Conservation (phyloP, 1,139 yeast genomes). For the Casaregolazyma suthepensis region DNA sequence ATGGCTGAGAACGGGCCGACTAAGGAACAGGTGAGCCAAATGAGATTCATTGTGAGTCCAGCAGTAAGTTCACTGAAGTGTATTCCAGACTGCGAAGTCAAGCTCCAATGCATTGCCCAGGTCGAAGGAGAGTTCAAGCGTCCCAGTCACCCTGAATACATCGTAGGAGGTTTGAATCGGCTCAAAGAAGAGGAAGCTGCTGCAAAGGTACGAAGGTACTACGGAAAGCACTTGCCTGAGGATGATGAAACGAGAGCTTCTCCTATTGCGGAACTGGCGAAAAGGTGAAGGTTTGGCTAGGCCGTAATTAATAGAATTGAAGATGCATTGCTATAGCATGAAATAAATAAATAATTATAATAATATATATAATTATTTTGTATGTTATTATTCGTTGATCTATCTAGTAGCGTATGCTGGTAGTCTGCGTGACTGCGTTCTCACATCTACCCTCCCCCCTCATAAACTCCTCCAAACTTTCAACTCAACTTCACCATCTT, state of each 20-base stretch:
- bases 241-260: neutral
- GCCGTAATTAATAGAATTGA: neutral
- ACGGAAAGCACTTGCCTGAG: neutral
- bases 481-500: conserved; percentile 5
- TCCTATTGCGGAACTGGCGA: neutral
- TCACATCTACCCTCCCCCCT: neutral
- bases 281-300: neutral
- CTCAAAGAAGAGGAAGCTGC: neutral
- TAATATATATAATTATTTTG: neutral
- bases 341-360: neutral
- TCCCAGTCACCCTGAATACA: neutral
- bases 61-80: too few species aligned
- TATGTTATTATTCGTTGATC: too few species aligned
- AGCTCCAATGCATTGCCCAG: too few species aligned
- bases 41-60: too few species aligned
- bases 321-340: too few species aligned
- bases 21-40: too few species aligned
- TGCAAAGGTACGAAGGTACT: neutral
- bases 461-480: neutral
- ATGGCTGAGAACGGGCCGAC: too few species aligned
- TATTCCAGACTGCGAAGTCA: too few species aligned
- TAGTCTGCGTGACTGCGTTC: conserved; percentile 1
- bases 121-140: neutral
- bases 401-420: too few species aligned
- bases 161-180: neutral